Evolutionary conservation across 2,329 filamentous ascomycete species (phyloP).

Genomic region (Metarhizium album): DNA sequence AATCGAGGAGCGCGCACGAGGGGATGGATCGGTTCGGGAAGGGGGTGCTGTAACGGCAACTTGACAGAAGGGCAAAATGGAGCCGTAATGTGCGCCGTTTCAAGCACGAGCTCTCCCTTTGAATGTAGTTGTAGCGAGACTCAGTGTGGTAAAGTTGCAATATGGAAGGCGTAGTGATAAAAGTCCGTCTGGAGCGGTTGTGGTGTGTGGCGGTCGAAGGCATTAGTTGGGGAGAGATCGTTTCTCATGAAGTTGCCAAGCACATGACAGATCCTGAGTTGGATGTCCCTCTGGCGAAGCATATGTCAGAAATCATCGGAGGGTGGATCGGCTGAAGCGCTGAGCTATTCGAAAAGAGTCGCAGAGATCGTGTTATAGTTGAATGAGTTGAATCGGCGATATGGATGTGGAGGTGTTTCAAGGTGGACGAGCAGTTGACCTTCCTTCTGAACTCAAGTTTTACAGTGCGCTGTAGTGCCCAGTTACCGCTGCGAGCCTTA

Average conservation of each 20-base stretch:
- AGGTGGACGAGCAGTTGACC: too few relatives aligned
- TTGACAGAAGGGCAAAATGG: background rate
- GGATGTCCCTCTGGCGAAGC: background rate
- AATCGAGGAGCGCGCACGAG: background rate
- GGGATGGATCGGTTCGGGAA: background rate
- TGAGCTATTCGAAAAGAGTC: background rate
- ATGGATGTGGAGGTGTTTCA: background rate
- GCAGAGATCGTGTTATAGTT: background rate
- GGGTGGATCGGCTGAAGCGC: background rate
- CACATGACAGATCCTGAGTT: slow-evolving; percentile 1
- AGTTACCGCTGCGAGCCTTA: background rate
- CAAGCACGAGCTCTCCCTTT: too few relatives aligned
- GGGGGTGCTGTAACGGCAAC: background rate
- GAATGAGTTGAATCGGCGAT: background rate
- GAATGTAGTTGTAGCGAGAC: too few relatives aligned
- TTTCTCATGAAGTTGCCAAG: slow-evolving; percentile 2
- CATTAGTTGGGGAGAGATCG: background rate
- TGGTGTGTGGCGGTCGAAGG: slow-evolving; percentile 1
- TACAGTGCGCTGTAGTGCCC: too few relatives aligned
- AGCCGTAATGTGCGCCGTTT: too few relatives aligned
- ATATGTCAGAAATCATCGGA: background rate
- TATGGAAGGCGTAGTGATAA: background rate
- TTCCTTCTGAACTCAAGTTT: too few relatives aligned
- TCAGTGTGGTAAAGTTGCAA: too few relatives aligned
- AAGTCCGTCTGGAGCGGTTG: background rate